Base-by-base conservation (phyloP, 2,329 filamentous ascomycete genomes). In the Epichloe bromicola region DNA sequence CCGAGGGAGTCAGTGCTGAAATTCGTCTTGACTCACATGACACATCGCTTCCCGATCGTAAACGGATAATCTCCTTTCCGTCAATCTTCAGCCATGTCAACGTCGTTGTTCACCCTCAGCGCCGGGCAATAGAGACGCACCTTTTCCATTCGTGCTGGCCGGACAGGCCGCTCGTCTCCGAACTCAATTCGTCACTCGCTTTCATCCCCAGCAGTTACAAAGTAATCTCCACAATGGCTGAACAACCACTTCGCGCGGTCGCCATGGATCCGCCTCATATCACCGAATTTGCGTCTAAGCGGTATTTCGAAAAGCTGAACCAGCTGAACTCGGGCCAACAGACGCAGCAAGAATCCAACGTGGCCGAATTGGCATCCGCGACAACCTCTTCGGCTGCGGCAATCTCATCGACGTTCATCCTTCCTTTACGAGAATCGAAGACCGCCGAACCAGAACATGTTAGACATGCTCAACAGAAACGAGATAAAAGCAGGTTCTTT, bases 281-380 rank as follows among this genome's bases (percentile, higher is more conserved):
- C 55, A 82, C 80, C 54, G 80, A 84, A 64, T 84, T 84, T 66
- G 80, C 79, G 54, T 84, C 80, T 43, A 72, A 78, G 64, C 76
- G 76, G 56, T 84, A 81, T 61, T 79, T 82, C 57, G 74, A 75
- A 50, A 84, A 84, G 66, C 64, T 83, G 54, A 73, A 69, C 52
- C 75, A 80, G 65, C 73, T 69, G 58, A 76, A 67, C 62, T 73
- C 70, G 61, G 54, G 34, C 36, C 67, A 74, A 33, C 70, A 66
- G 56, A 68, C 67, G 56, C 63, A 72, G 57, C 63, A 67, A 56
- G 68, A 69, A 51, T 60, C 55, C 39, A 56, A 66, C 57, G 54
- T 54, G 36, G 17, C 26, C 17, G 48, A 49, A 26, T 50, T 26
- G 4, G 20, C 48, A 41, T 42, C 40, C 6, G 42, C 38, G 6